Percentiles rank a stretch among this genome's conserved stretches.
Evolutionary conservation across 169 alveolate genomes (phyloP).

Genomic region (Toxoplasma gondii): DNA sequence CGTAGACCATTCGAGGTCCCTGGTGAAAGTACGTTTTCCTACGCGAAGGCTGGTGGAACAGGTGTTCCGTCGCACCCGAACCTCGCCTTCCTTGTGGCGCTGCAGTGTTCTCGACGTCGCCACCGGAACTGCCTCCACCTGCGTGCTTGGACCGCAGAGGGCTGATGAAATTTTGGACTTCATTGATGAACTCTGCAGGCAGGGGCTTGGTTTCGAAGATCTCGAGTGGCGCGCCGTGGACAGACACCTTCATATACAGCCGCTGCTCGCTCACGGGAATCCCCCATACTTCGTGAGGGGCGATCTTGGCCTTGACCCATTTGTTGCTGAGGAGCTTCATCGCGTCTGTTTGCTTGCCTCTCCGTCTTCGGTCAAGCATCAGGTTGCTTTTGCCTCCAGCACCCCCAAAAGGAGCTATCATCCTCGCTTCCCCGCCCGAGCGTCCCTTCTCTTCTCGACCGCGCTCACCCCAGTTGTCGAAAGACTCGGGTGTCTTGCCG

Average conservation of each 20-base stretch:
- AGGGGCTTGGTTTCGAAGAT: constrained; percentile 45
- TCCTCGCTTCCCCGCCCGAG: not conserved
- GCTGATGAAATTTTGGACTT: not conserved
- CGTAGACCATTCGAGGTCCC: constrained; percentile 49
- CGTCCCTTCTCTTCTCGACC: not conserved
- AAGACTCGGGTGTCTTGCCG: not conserved
- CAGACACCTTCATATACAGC: constrained; percentile 55
- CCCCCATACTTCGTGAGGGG: constrained; percentile 49
- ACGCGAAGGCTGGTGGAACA: not conserved
- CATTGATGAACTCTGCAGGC: not conserved
- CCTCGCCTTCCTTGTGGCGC: not conserved
- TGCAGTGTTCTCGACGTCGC: not conserved
- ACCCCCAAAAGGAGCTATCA: not conserved
- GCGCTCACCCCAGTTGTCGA: not conserved
- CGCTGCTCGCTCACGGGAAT: constrained; percentile 69
- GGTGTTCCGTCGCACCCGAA: not conserved
- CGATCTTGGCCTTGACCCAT: constrained; percentile 21
- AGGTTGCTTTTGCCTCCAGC: not conserved
- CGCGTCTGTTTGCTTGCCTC: constrained; percentile 26
- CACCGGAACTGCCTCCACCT: not conserved
- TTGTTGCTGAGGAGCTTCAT: constrained; percentile 1
- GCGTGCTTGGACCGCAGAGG: constrained; percentile 34
- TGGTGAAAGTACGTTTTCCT: not conserved
- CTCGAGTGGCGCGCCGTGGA: constrained; percentile 69
- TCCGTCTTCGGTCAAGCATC: not conserved